Evolutionary conservation across 345 rosid species (phyloP).

Genomic region (Theobroma cacao): DNA sequence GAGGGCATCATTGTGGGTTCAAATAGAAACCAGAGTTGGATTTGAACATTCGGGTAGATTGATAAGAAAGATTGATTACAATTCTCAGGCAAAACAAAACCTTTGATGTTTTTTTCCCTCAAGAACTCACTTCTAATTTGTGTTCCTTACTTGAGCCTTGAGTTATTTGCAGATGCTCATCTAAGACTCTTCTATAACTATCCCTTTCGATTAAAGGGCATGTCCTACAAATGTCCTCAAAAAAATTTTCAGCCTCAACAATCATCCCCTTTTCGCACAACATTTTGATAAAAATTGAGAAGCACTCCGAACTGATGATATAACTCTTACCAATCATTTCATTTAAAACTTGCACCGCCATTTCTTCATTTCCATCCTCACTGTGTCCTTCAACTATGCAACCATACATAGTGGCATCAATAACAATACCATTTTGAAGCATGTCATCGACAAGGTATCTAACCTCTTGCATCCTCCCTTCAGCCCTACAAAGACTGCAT

Average conservation of each 20-base stretch:
- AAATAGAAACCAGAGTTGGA: background rate
- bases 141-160: background rate
- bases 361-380: conserved; percentile 20
- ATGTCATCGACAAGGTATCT: conserved; percentile 24
- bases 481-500: conserved; percentile 24
- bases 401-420: conserved; percentile 29
- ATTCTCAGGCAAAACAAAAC: background rate
- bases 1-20: background rate
- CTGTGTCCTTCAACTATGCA: conserved; percentile 30
- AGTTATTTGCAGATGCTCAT: background rate
- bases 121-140: background rate
- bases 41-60: too few species aligned
- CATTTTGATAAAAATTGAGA: conserved; percentile 22
- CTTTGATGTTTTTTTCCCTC: background rate
- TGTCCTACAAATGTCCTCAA: conserved; percentile 26
- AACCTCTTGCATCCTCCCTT: conserved; percentile 33
- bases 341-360: conserved; percentile 17
- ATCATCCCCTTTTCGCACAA: conserved; percentile 21
- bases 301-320: conserved; percentile 24
- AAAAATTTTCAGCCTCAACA: conserved; percentile 13
- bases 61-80: too few species aligned
- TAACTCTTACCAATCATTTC: conserved; percentile 25
- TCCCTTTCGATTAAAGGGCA: background rate
- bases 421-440: conserved; percentile 16
- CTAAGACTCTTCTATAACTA: conserved; percentile 6